Evolutionary conservation across 495 filamentous ascomycete genomes (phyloP), one percentile per base, ranked within the genome.

Genomic region (Polyplosphaeria fusca): DNA sequence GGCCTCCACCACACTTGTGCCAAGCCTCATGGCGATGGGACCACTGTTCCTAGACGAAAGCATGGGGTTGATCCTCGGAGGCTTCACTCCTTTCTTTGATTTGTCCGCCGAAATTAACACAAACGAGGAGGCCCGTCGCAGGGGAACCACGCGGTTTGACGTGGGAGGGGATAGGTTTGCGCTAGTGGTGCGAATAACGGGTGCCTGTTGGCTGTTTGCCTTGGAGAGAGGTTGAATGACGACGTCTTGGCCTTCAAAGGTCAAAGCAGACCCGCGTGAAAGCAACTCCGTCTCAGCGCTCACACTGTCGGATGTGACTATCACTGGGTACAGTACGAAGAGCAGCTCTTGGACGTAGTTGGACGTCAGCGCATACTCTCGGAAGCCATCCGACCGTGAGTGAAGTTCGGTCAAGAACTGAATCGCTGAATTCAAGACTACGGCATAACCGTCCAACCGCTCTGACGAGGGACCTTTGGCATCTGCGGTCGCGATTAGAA

Each of bases 221-320:
- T 79, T 79, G 16, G 85, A 86, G 13, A 86, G 76, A 3, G 91
- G 88, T 18, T 87, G 80, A 47, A 91, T 83, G 25, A 89, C 82
- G 4, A 95, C 84, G 72, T 91, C 89, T 53, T 86, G 82, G 11
- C 89, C 91, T 55, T 92, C 88, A 60, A 95, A 93, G 20, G 81
- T 91, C 47, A 95, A 80, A 1, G 82, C 77, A 25, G 86, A 86
- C 55, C 91, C 84, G 38, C 85, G 79, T 20, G 87, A 87, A 62
- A 87, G 82, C 18, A 96, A 73, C 67, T 98, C 93, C 12, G 81
- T 86, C 62, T 91, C 86, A 3, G 93, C 82, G 52, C 79, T 85
- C 37, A 95, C 84, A 41, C 83, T 75, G 68, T 95, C 88, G 13
- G 89, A 82, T 65, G 87, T 90, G 28, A 93, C 88, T 58, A 95